These are phyloP conservation scores for Glarea lozoyensis DNA, from an alignment of 495 filamentous ascomycete genomes.

Conservation along the genomic window DNA sequence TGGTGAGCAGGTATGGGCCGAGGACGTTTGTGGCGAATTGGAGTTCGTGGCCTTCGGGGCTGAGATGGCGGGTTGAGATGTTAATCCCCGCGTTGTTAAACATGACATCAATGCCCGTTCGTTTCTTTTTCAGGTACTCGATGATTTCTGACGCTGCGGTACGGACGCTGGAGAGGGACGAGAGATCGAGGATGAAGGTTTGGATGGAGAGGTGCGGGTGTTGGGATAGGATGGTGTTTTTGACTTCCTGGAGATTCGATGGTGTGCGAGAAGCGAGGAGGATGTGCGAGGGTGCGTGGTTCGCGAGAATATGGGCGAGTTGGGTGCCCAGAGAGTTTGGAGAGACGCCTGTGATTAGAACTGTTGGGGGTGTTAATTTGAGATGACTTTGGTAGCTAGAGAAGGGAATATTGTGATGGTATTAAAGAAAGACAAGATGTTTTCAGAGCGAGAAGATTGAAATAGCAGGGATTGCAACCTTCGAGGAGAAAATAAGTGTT, in stretches of 20 bases:
- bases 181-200: conserved; percentile 11
- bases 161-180: conserved; percentile 8
- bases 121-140: conserved; percentile 2
- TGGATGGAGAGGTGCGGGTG: not conserved
- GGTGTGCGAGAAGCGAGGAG: conserved; percentile 35
- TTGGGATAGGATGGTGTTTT: not conserved
- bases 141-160: conserved; percentile 24
- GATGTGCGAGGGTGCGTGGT: conserved; percentile 29
- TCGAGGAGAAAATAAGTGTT: too few species aligned
- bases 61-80: not conserved
- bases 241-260: conserved; percentile 23
- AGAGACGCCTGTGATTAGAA: conserved; percentile 39
- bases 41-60: conserved; percentile 35
- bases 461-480: too few species aligned
- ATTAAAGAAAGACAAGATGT: not conserved
- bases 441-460: not conserved
- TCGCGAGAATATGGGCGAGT: conserved; percentile 35
- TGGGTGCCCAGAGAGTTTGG: conserved; percentile 35
- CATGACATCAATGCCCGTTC: conserved; percentile 23
- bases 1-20: conserved; percentile 50
- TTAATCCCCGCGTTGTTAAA: conserved; percentile 28
- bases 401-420: not conserved
- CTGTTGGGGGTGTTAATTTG: conserved; percentile 3
- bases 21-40: conserved; percentile 54
- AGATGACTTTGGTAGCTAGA: not conserved